Evolutionary conservation across 2,329 filamentous ascomycete species (phyloP).

Genomic region (Fusarium sacchari): DNA sequence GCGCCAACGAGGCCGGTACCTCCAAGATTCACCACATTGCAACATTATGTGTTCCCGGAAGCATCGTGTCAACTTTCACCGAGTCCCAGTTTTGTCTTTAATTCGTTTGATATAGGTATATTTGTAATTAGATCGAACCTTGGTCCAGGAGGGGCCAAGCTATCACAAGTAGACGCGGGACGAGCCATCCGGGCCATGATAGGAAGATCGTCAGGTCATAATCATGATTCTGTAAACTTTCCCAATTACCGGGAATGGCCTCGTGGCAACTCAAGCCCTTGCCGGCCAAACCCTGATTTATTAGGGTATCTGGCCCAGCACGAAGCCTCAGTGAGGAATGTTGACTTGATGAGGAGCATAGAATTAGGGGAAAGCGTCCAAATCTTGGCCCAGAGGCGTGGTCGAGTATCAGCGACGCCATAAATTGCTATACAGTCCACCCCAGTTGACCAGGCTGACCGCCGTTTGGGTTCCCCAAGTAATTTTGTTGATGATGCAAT

Average conservation of each 20-base stretch:
- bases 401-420: slow-evolving; percentile 19
- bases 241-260: slow-evolving; percentile 30
- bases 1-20: not conserved
- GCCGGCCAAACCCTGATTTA: slow-evolving; percentile 1
- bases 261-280: slow-evolving; percentile 27
- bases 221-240: slow-evolving; percentile 16
- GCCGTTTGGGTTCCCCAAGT: slow-evolving; percentile 5
- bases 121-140: slow-evolving; percentile 12
- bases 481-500: slow-evolving; percentile 15
- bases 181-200: slow-evolving; percentile 5
- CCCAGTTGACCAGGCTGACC: slow-evolving; percentile 18
- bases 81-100: slow-evolving; percentile 24
- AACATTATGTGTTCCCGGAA: slow-evolving; percentile 10
- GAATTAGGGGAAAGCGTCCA: not conserved
- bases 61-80: slow-evolving; percentile 17
- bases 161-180: slow-evolving; percentile 22
- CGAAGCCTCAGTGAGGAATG: slow-evolving; percentile 7
- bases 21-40: slow-evolving; percentile 6
- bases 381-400: slow-evolving; percentile 19
- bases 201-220: slow-evolving; percentile 24
- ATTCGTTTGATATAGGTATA: slow-evolving; percentile 23
- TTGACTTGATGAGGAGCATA: not conserved
- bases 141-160: slow-evolving; percentile 22
- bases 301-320: not conserved
- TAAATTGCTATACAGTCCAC: slow-evolving; percentile 35